Base-by-base conservation (phyloP, 495 filamentous ascomycete genomes). In the Aspergillus affinis region DNA sequence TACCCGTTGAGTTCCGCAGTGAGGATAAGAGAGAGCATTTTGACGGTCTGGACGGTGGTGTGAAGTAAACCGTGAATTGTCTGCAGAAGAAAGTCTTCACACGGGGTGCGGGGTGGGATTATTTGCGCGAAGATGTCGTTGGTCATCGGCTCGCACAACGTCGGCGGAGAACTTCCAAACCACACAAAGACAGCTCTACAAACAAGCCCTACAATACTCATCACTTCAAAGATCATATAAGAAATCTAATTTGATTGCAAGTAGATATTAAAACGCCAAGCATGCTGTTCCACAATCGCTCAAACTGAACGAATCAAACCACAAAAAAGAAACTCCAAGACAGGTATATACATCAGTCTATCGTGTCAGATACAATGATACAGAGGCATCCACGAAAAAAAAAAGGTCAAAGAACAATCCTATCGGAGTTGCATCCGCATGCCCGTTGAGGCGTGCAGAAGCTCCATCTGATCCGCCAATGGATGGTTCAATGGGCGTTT, bases 1-100 rank as follows among this genome's bases (percentile, higher is more conserved):
- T 76, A 86, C 84, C 92, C 92, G 29, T 82, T 80, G 47, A 97
- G 71, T 63, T 97, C 91, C 6, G 92, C 92, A 18, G 84, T 88
- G 10, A 97, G 79, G 21, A 84, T 81, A 9, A 97, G 82, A 54
- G 89, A 89, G 61, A 91, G 83, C 91, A 97, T 96, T 19, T 67
- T 82, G 66, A 21, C 30, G 45, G 48, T 4, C 6, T 59, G n/a
- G 36, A 17, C 36, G 13, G 13, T 41, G 36, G 36, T 48, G 54
- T 20, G 21, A n/a, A 18, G 10, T 54, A 18, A 18, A 53, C 17
- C 50, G 20, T 6, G 10, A 27, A 53, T 30, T 18, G 51, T 10
- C 32, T 23, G 27, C 32, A 15, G 53, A 55, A 55, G 32, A 54
- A 32, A 46, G 36, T 41, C 36, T 41, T 41, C 36, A 8, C 29